Conservation (phyloP, 305 asterid species). For the Solanum chacoense region DNA sequence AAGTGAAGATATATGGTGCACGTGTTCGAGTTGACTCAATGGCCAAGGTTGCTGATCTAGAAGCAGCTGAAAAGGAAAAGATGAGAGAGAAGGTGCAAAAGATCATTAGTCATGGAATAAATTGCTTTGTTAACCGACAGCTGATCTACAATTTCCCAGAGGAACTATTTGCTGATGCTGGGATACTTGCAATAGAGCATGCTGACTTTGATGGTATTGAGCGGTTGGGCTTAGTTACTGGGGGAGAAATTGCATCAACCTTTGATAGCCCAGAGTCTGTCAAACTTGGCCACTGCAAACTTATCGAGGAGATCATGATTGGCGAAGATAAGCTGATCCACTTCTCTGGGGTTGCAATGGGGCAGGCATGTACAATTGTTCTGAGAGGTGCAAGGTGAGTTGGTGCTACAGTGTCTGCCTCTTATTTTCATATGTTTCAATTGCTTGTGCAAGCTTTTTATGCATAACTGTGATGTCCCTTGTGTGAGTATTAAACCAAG, state of each 20-base stretch:
- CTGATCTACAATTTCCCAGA: constrained; percentile 93
- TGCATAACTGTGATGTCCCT: neutral
- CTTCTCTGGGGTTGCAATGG: constrained; percentile 95
- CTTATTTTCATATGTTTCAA: neutral
- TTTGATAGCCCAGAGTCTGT: constrained; percentile 96
- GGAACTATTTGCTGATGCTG: constrained; percentile 92
- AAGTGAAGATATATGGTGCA: constrained; percentile 96
- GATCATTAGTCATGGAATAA: constrained; percentile 82
- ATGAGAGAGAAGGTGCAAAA: constrained; percentile 95
- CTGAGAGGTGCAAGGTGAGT: constrained; percentile 90
- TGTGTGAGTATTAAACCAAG: neutral
- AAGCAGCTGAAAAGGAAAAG: constrained; percentile 86
- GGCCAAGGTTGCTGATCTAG: constrained; percentile 98
- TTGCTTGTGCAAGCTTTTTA: neutral
- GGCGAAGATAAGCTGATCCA: constrained; percentile 96
- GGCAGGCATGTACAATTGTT: constrained; percentile 95
- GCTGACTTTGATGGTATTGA: constrained; percentile 99
- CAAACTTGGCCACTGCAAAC: constrained; percentile 89
- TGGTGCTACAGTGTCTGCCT: neutral
- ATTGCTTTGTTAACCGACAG: constrained; percentile 94
- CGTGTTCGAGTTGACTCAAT: constrained; percentile 99
- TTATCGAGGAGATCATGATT: constrained; percentile 94
- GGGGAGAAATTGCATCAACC: constrained; percentile 96
- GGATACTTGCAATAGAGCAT: constrained; percentile 91
- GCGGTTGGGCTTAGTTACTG: constrained; percentile 88